These are phyloP conservation scores for Wickerhamiella nectarea DNA, from an alignment of 805 yeast species.

Conservation along the genomic window DNA sequence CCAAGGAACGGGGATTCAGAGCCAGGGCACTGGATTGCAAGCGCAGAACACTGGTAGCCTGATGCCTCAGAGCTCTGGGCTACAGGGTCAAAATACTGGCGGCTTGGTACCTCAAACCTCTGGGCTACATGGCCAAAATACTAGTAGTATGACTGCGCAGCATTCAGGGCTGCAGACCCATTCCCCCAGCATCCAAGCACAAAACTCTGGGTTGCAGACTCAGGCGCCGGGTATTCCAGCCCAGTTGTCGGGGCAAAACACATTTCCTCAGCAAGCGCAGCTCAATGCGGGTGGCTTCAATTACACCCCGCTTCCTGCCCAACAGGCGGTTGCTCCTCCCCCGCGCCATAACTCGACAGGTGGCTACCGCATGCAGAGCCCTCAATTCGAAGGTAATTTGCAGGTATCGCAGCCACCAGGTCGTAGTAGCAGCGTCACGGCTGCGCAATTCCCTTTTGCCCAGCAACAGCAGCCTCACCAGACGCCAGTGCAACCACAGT, in stretches of 20 bases:
- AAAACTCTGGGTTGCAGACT: no score
- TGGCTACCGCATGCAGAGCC: constrained; percentile 9
- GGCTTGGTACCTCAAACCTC: not conserved
- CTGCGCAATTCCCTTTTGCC: not conserved
- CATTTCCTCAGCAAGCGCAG: not conserved
- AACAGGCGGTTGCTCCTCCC: not conserved
- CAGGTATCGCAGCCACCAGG: not conserved
- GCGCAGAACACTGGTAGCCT: not conserved
- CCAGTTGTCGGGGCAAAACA: not conserved
- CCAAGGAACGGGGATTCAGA: constrained; percentile 9
- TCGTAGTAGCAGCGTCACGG: not conserved
- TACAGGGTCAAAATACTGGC: not conserved
- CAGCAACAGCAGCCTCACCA: constrained; percentile 4
- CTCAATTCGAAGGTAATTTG: not conserved
- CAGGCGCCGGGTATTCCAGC: no score
- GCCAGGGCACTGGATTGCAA: constrained; percentile 8
- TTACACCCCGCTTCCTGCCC: not conserved
- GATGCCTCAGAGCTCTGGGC: not conserved
- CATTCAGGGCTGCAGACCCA: no score
- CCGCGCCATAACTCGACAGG: not conserved
- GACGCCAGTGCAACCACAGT: constrained; percentile 7
- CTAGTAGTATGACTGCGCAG: not conserved
- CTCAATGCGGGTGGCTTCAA: not conserved
- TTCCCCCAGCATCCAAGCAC: no score
- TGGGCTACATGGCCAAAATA: not conserved